Evolutionary conservation across 2,329 filamentous ascomycete genomes (phyloP), one percentile per base, ranked within the genome.

Genomic region (Fusarium clavum): DNA sequence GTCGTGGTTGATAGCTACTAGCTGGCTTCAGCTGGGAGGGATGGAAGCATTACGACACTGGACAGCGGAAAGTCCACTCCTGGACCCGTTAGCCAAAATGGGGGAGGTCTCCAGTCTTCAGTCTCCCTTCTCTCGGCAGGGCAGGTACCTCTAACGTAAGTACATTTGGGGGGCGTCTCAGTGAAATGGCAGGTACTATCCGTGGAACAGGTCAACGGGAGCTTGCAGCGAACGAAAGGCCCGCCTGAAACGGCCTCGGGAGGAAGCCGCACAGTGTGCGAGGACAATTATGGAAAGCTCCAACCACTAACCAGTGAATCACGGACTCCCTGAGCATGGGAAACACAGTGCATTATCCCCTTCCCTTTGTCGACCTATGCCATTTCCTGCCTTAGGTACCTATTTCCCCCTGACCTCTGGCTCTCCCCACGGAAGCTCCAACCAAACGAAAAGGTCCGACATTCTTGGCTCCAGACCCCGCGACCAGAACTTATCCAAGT

Each of bases 391-490:
- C 69, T 71, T 56, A 71, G 69, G 69, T 71, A 71, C 69, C 68
- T 63, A 65, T 52, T 71, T 65, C 38, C 68, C 68, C 68, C 67
- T 70, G 63, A 63, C 53, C 51, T 69, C 41, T 56, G 64, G 44
- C 49, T 62, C 55, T 75, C 73, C 68, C 73, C 68, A 74, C 73
- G 72, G 69, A 74, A 75, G 72, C 73, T 75, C 73, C 68, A 73
- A 69, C 73, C 70, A 75, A 75, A 52, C 73, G 68, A 75, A 75
- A 75, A 74, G 73, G 73, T 75, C 72, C 73, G 66, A 74, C 70
- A 70, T 69, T 75, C 69, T 75, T 75, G 71, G 72, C 63, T 64
- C 61, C 57, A 71, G 73, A 75, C 74, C 74, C 74, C 74, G 74
- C 74, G 74, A 64, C 72, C 64, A 70, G 67, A 75, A 76, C 74